A percentile compares a stretch with the other conserved stretches of the same genome.
These are phyloP conservation scores for Hyparrhenia diplandra DNA, from an alignment of 176 grass and related monocot species.

Conservation along the genomic window DNA sequence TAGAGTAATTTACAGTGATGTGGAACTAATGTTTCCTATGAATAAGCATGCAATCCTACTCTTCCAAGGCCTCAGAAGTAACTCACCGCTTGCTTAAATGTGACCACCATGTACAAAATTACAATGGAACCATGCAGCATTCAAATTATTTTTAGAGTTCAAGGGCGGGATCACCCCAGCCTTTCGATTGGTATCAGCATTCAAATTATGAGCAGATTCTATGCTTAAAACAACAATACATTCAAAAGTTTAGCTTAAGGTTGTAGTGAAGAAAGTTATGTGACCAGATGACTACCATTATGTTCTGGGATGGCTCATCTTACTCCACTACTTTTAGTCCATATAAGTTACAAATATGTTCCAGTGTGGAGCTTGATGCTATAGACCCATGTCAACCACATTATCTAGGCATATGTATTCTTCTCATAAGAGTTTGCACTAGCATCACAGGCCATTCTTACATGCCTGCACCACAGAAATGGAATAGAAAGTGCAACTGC, in stretches of 20 bases:
- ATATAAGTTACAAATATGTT: not conserved
- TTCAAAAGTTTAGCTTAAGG: constrained; percentile 4
- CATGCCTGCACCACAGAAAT: not conserved
- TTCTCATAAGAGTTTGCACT: not conserved
- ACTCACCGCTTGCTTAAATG: not conserved
- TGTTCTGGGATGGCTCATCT: not conserved
- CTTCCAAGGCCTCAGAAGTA: not conserved
- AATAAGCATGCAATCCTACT: constrained; percentile 3
- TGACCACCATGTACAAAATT: not conserved
- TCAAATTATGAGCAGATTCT: not conserved
- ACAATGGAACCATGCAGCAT: not conserved
- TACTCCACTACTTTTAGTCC: not conserved
- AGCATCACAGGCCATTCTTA: not conserved
- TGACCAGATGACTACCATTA: not conserved
- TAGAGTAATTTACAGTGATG: not conserved
- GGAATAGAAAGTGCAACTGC: not conserved
- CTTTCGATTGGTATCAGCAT: too few species aligned
- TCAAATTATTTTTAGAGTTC: too few species aligned
- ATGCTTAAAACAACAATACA: not conserved
- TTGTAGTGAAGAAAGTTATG: not conserved
- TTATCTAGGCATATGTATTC: not conserved
- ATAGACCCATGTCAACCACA: not conserved
- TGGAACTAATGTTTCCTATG: not conserved
- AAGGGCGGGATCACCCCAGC: too few species aligned
- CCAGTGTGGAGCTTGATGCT: not conserved